phyloP scores from a whole-genome alignment of 176 grass and related monocot species.

The Eleusine indica region DNA sequence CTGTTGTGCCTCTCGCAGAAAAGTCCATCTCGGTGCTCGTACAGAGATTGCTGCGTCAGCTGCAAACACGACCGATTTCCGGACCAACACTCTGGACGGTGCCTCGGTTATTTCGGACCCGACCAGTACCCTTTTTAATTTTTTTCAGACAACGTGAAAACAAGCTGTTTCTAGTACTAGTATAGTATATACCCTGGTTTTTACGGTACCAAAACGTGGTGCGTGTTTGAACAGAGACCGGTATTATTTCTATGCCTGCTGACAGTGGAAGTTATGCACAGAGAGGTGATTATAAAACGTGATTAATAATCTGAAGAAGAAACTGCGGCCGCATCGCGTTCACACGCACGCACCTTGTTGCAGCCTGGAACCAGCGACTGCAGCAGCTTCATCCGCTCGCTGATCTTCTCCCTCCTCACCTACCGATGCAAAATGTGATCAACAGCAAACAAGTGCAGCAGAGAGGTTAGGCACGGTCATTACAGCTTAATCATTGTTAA shows the following conservation, averaged over 20 bases:
- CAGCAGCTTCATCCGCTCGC: constrained; percentile 76
- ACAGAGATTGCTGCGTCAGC: not conserved
- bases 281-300: too few relatives aligned
- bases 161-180: not conserved
- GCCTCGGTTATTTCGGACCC: not conserved
- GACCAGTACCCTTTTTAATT: not conserved
- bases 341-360: constrained; percentile 52
- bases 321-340: not conserved
- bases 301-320: too few relatives aligned
- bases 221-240: not conserved
- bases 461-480: not conserved
- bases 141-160: not conserved
- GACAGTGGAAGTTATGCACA: not conserved
- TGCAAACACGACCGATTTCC: not conserved
- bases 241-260: not conserved
- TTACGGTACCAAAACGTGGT: not conserved
- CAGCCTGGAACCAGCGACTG: constrained; percentile 71
- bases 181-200: too few relatives aligned
- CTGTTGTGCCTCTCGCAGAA: not conserved
- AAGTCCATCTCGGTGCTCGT: constrained; percentile 17
- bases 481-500: not conserved
- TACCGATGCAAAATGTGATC: constrained; percentile 10
- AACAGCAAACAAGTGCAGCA: not conserved
- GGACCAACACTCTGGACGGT: not conserved
- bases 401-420: constrained; percentile 80